Percentiles rank a stretch among this genome's conserved stretches.
Evolutionary conservation across 1,284 basidiomycete species (phyloP).

Genomic region (Rhodotorula glutinis): DNA sequence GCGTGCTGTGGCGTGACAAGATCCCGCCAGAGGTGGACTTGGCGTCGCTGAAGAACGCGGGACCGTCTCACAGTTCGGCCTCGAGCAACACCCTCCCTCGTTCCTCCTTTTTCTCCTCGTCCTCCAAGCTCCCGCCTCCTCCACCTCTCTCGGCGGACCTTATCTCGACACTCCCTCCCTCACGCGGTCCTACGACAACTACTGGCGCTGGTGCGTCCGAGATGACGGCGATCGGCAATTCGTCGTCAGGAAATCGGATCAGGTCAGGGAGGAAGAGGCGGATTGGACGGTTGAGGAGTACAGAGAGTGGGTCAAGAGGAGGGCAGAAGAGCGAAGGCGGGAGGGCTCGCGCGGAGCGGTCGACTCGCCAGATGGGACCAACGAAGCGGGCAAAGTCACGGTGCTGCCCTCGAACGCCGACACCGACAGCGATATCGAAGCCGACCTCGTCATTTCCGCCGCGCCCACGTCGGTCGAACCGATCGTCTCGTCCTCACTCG

Average conservation of each 20-base stretch:
- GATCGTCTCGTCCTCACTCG: too few relatives aligned
- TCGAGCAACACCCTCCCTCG: slow-evolving; percentile 25
- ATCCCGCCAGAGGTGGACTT: too few relatives aligned
- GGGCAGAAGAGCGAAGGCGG: neutral
- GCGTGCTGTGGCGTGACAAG: too few relatives aligned
- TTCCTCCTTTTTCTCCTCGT: slow-evolving; percentile 29
- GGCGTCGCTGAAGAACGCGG: too few relatives aligned
- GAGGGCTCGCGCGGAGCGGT: too few relatives aligned
- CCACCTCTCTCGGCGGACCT: neutral
- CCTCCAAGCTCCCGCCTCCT: slow-evolving; percentile 9
- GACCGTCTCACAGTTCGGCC: slow-evolving; percentile 25
- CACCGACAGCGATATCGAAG: neutral
- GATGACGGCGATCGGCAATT: slow-evolving; percentile 20
- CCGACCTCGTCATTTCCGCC: neutral
- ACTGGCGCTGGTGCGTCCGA: slow-evolving; percentile 32
- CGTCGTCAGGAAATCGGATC: neutral
- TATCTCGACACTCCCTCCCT: slow-evolving; percentile 12
- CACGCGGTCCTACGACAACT: slow-evolving; percentile 22
- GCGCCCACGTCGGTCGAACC: too few relatives aligned
- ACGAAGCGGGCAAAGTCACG: neutral
- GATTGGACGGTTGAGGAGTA: slow-evolving; percentile 14
- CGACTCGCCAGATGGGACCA: too few relatives aligned
- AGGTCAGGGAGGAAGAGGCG: slow-evolving; percentile 2
- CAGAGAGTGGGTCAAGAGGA: slow-evolving; percentile 3
- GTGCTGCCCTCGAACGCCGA: neutral